Evolutionary conservation across 1,284 basidiomycete genomes (phyloP).

Genomic region (Boletellus deceptivus): DNA sequence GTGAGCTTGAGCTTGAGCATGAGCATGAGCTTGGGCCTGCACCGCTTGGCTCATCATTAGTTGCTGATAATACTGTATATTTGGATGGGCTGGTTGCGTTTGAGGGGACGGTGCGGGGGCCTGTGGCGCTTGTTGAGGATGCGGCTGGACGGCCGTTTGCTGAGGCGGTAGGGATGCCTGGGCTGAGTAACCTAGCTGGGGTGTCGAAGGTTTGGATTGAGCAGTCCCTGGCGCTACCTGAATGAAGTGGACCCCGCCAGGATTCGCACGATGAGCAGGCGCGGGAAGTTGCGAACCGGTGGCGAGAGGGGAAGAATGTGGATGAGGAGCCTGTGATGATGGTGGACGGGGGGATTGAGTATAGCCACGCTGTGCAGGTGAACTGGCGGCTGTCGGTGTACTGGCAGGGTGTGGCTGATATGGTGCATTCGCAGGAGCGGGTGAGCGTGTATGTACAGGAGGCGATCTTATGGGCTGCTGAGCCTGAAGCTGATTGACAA

Average conservation of each 20-base stretch:
- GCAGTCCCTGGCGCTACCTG: slow-evolving; percentile 19
- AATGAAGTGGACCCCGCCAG: slow-evolving; percentile 33
- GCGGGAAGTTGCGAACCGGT: slow-evolving; percentile 31
- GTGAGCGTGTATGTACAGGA: slow-evolving; percentile 30
- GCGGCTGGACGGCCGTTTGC: slow-evolving; percentile 19
- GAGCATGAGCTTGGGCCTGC: slow-evolving; percentile 20
- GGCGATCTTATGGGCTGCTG: slow-evolving; percentile 29
- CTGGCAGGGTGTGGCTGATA: slow-evolving; percentile 22
- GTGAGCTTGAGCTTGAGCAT: slow-evolving; percentile 20
- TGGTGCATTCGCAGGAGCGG: slow-evolving; percentile 20
- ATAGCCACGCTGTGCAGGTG: slow-evolving; percentile 34
- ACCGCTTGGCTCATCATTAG: slow-evolving; percentile 14
- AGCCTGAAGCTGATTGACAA: slow-evolving; percentile 33
- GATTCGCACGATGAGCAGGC: slow-evolving; percentile 28
- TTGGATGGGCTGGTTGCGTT: slow-evolving; percentile 22
- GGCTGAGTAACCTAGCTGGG: slow-evolving; percentile 22
- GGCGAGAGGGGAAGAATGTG: slow-evolving; percentile 31
- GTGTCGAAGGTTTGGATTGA: slow-evolving; percentile 33
- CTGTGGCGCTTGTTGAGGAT: slow-evolving; percentile 19
- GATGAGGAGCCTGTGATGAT: slow-evolving; percentile 30
- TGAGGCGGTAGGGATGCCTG: slow-evolving; percentile 19
- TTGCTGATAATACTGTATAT: slow-evolving; percentile 16
- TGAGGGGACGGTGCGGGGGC: slow-evolving; percentile 18
- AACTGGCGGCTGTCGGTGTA: slow-evolving; percentile 23
- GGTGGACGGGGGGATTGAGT: slow-evolving; percentile 35